Base-by-base conservation (phyloP, 352 stramenopile genomes). In the Phytophthora tentaculata region DNA sequence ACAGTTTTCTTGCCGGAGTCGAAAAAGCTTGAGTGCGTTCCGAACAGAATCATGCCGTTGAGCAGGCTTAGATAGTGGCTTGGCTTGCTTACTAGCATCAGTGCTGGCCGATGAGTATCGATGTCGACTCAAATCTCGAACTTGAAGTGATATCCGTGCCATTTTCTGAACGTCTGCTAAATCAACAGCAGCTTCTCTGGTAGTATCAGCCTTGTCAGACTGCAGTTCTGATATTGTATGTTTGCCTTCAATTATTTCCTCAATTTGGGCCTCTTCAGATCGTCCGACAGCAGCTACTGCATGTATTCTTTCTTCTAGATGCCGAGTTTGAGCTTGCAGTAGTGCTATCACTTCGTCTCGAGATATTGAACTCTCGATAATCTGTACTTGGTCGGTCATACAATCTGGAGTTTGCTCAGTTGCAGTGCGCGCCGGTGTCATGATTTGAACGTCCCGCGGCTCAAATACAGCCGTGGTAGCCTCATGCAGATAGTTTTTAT, bases 1-100 rank as follows among this genome's bases (percentile, higher is more conserved):
- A 23, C 23, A 37, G 9, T 55, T 71, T 32, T 81, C 65, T 51
- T 86, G 84, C 7, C 76, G 69, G 2, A 90, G 67, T 49, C 73
- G 81, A 44, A 90, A 72, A 12, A 90, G 69, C 45, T 79, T 87
- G 20, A 90, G 64, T 8, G 79, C 78, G 17, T 89, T 90, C 20
- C 71, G 66, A 54, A 82, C 64, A n/a, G 76, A 80, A 39, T 79
- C 67, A 57, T 66, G 66, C 14, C 54, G 69, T 26, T 69, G 16
- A 19, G 16, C 17, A 26, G 39, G 37, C 14, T 61, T 69, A 23
- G 8, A 1, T 3, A 50, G 2, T 26, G 32, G 35, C 19, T 49
- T 56, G 3, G 12, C 32, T 24, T 43, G 32, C 1, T 49, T 24
- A 19, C 45, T 54, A 17, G 32, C 19, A 9, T 63, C 41, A 54